Percentiles rank a stretch among this genome's conserved stretches.
phyloP scores from a whole-genome alignment of 2,329 filamentous ascomycete genomes.

The Neonectria faginata region DNA sequence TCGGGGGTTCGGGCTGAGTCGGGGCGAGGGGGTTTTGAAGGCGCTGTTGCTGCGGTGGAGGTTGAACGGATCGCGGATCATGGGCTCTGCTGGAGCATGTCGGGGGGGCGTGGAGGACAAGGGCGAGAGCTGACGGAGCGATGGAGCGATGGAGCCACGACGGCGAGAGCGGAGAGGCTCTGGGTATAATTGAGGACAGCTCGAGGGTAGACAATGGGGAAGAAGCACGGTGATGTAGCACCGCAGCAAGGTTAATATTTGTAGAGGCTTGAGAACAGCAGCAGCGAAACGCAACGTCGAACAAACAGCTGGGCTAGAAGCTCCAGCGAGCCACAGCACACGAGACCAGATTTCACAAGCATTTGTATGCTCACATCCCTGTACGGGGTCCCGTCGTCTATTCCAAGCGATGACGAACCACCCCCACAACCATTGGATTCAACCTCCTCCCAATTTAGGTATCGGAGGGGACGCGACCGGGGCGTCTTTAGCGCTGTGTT shows the following conservation, averaged over 20 bases:
- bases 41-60: constrained; percentile 56
- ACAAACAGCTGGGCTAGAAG: constrained; percentile 6
- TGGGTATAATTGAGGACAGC: neutral
- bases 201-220: neutral
- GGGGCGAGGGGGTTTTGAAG: constrained; percentile 61
- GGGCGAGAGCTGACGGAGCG: neutral
- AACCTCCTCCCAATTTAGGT: neutral
- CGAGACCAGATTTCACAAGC: constrained; percentile 32
- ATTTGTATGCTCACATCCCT: constrained; percentile 4
- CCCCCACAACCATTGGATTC: constrained; percentile 7
- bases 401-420: constrained; percentile 16
- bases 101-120: constrained; percentile 29
- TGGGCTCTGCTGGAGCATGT: constrained; percentile 48
- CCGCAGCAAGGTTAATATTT: neutral
- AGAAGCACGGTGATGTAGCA: neutral
- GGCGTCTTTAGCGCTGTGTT: neutral
- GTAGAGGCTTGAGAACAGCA: neutral
- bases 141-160: constrained; percentile 6
- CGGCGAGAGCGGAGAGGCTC: neutral
- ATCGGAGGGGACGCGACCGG: neutral
- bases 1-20: constrained; percentile 57
- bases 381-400: constrained; percentile 8
- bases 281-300: constrained; percentile 10
- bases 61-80: constrained; percentile 61
- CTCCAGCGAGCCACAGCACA: constrained; percentile 16